Conservation (phyloP, 768 basidiomycete species). For the Leccinum uliginosum region DNA sequence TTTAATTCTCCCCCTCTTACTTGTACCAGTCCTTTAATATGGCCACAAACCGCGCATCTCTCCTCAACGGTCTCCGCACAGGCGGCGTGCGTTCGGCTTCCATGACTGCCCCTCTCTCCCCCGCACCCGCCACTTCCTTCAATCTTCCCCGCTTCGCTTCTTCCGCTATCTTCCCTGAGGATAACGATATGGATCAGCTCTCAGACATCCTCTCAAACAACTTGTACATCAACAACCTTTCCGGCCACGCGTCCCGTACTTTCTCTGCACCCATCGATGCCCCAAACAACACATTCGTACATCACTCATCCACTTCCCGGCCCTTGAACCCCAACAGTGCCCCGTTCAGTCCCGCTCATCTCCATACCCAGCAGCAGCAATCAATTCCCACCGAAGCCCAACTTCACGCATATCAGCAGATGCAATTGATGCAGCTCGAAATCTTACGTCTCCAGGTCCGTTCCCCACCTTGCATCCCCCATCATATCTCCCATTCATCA, state of each 20-base stretch:
- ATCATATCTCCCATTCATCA: slow-evolving; percentile 9
- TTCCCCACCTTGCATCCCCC: background rate
- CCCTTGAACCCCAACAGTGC: slow-evolving; percentile 50
- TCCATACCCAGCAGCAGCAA: slow-evolving; percentile 34
- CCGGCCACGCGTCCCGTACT: slow-evolving; percentile 40
- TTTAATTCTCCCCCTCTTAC: slow-evolving; percentile 7
- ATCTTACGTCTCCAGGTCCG: slow-evolving; percentile 75
- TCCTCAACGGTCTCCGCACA: slow-evolving; percentile 84
- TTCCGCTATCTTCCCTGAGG: slow-evolving; percentile 42
- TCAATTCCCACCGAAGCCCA: slow-evolving; percentile 39
- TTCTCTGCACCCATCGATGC: slow-evolving; percentile 73
- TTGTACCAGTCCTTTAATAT: slow-evolving; percentile 30
- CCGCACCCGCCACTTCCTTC: slow-evolving; percentile 60
- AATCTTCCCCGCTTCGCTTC: slow-evolving; percentile 54
- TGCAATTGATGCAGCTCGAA: slow-evolving; percentile 86
- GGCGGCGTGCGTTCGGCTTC: slow-evolving; percentile 84
- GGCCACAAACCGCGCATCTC: slow-evolving; percentile 68
- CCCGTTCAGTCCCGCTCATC: slow-evolving; percentile 41
- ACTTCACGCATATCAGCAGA: slow-evolving; percentile 58
- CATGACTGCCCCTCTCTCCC: slow-evolving; percentile 56
- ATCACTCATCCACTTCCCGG: slow-evolving; percentile 56
- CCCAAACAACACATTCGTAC: slow-evolving; percentile 59
- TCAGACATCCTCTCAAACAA: slow-evolving; percentile 51
- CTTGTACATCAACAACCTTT: slow-evolving; percentile 42
- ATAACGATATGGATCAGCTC: slow-evolving; percentile 58